Base-by-base conservation (phyloP, 208 protist species). In the Acanthamoeba rhysodes region DNA sequence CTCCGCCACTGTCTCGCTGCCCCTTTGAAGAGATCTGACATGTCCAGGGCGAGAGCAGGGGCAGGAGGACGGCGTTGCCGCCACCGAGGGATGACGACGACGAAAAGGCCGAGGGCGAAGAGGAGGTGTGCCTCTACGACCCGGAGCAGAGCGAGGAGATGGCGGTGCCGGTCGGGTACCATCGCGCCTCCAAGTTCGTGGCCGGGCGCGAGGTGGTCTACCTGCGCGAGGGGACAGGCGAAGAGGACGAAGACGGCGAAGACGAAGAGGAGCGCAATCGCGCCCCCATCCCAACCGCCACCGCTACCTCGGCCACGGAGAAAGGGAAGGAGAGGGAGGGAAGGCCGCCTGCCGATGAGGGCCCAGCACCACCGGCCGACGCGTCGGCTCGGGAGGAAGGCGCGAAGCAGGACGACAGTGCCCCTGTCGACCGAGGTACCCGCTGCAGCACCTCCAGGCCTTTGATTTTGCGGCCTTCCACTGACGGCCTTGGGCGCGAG, bases 41-140 rank as follows among this genome's bases (percentile, higher is more conserved):
- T 74, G 66, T 74, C 9, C 9, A 5, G 41, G 24, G 66, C 64
- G n/a, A 8, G n/a, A 20, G 66, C 24, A 57, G 53, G 18, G 53
- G 53, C 53, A 57, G 53, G 53, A 7, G 53, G 53, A 57, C 53
- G 53, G 53, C 18, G 53, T 22, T 57, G 53, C 53, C 53, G 53
- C 20, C n/a, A 74, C 12, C 12, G 10, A 16, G 10, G 24, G 66
- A n/a, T 18, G 74, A 82, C 14, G 74, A 82, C 7, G 37, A 48
- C 6, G 37, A 50, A 2, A 82, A n/a, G 22, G 74, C 74, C 24
- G 74, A 82, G 37, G 74, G 74, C 74, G 74, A 82, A 7, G 74
- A 82, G 74, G 74, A 82, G 29, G 37, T 82, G n/a, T 82, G 74
- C 37, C 74, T 82, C 20, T 82, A 82, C 41, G 74, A 82, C 29